These are phyloP conservation scores for Lippia alba DNA, from an alignment of 305 asterid species.

Conservation along the genomic window DNA sequence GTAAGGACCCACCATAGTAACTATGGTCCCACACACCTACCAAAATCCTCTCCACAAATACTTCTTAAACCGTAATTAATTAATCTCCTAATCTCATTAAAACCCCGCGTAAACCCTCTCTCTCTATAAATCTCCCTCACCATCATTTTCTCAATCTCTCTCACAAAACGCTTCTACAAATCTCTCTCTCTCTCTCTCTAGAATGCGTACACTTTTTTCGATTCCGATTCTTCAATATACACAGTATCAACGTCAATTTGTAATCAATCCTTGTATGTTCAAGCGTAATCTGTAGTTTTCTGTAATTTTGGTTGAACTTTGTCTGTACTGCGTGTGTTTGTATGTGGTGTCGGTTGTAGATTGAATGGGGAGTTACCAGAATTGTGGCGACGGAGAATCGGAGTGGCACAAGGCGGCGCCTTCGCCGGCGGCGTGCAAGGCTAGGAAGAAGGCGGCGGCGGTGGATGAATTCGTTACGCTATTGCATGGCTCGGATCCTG, in stretches of 20 bases:
- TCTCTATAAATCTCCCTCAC: background rate
- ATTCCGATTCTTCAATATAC: no score
- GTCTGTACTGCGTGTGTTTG: background rate
- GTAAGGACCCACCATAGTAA: no score
- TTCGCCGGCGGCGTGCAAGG: background rate
- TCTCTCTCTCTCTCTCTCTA: background rate
- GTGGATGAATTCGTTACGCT: background rate
- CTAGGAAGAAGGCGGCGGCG: background rate
- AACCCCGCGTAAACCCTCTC: background rate
- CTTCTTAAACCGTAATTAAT: background rate
- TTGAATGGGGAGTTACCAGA: constrained; percentile 9
- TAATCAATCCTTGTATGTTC: background rate
- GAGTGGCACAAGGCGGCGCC: background rate
- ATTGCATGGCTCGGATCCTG: constrained; percentile 4
- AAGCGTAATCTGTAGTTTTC: background rate
- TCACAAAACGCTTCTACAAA: background rate
- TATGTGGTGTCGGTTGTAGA: background rate
- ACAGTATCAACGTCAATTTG: no score
- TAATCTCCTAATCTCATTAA: background rate
- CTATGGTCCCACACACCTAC: no score
- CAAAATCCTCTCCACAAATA: no score
- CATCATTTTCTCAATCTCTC: background rate
- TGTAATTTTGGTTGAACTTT: background rate
- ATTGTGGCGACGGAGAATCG: background rate
- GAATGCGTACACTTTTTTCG: background rate